Base-by-base conservation (phyloP, 192 early-diverging fungal genomes). In the Backusella australiensis region DNA sequence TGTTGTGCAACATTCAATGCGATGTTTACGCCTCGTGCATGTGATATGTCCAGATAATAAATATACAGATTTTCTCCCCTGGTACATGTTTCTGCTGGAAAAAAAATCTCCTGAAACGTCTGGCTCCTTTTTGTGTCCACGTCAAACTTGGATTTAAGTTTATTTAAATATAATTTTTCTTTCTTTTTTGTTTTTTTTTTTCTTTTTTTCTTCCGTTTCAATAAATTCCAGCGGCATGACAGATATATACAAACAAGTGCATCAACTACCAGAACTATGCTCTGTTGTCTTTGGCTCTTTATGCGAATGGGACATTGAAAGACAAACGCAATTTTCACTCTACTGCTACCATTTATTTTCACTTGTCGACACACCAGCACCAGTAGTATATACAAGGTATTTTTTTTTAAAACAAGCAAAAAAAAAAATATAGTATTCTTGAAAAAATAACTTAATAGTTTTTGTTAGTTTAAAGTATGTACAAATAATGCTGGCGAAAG, bases 111-210 rank as follows among this genome's bases (percentile, higher is more conserved):
- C 56, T 59, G 56, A 63, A 63, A 63, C 56, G 23, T 63, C 7
- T 26, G 56, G 56, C 56, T 63, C 56, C 56, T 63, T 63, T 56
- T 63, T 63, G 56, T 63, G 56, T 63, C 56, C 56, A 63, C 56
- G 56, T 63, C 56, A 59, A 59, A 59, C 56, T 59, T 59, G n/a
- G 56, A 59, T 59, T 59, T 59, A 59, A 59, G 56, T 59, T 59
- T 59, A 59, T 59, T 59, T 59, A 59, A 59, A 59, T 59, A 59
- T 26, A 59, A 26, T n/a, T 29, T 59, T 26, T 59, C 23, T 9
- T 26, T 59, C 53, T 26, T 26, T 59, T 23, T 59, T 59, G 9
- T 59, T 63, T 63, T 29, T 59, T 59, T n/a, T n/a, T 23, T 19
- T 63, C 12, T 63, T 63, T 29, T 26, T 63, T 63, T 63, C 56